Evolutionary conservation across 257 asterid genomes (phyloP), one percentile per base, ranked within the genome.

Genomic region (Verbena officinalis): DNA sequence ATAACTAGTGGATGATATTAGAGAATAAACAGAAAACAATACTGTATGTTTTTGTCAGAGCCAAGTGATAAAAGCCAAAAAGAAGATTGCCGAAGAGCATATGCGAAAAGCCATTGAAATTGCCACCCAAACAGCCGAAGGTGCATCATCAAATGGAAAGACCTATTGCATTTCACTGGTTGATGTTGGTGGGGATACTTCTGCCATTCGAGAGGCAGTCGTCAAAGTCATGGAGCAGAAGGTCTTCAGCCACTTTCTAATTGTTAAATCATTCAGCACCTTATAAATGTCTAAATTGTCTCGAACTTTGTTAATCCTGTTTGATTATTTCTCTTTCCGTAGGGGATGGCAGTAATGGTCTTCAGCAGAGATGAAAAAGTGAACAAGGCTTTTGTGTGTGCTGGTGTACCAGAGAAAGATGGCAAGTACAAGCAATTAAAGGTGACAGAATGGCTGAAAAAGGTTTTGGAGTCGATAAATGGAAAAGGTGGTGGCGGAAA

Each of bases 401-500:
- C 99, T 68, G 98, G 99, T 62, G 93, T 90, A n/a, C 99, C 99
- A 0, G 95, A 86, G 65, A 69, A 83, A 61, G 79, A 81, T 50
- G 87, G 75, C 55, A 84, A 78, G 75, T 82, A 76, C 79, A 77
- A 76, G 73, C 81, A 74, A 63, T 75, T 94, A 72, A 85, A 82
- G 45, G 91, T 78, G 23, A 79, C 80, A 16, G 98, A 88, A 22
- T 94, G 99, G 99, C 65, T 94, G 81, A 84, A 76, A 62, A 78
- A 79, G 36, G 95, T 87, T 46, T 68, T 90, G 84, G 88, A 79
- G 27, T 80, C 85, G 60, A 82, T 94, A 60, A 81, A 68, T 9
- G 99, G 99, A 20, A 90, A 88, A 66, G 98, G 99, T n/a, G 99
- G 99, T 30, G 99, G 96, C n/a, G 96, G 99, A 68, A 90, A 86